Conservation (phyloP, 2,329 filamentous ascomycete species). For the Penicillium digitatum region DNA sequence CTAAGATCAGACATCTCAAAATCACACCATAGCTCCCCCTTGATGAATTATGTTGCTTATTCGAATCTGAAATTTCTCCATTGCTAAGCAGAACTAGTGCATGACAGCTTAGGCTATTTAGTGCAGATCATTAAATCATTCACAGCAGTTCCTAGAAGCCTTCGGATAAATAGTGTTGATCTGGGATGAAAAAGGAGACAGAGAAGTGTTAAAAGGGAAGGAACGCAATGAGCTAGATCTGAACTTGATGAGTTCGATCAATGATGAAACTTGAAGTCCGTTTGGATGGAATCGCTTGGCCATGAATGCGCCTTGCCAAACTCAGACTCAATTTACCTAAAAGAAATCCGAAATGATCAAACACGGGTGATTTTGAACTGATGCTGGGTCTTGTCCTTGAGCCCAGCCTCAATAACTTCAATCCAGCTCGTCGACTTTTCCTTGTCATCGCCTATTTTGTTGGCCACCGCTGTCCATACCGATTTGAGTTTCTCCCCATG, state of each 20-base stretch:
- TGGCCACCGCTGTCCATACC: not conserved
- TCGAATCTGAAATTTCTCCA: not conserved
- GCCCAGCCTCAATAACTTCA: not conserved
- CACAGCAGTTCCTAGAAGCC: too few species aligned
- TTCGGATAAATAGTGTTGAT: too few species aligned
- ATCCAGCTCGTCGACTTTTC: not conserved
- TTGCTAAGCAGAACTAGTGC: not conserved
- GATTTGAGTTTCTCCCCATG: not conserved
- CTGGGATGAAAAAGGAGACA: too few species aligned
- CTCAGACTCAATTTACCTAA: not conserved
- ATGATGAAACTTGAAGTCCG: not conserved
- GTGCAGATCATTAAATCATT: not conserved
- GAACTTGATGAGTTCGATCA: not conserved
- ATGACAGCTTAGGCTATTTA: not conserved
- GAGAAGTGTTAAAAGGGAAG: too few species aligned
- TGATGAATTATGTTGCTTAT: not conserved
- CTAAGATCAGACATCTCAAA: not conserved
- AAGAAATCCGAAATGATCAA: not conserved
- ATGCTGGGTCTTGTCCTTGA: not conserved
- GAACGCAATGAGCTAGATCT: not conserved
- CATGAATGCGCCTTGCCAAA: not conserved
- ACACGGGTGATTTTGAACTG: not conserved
- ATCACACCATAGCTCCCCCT: not conserved
- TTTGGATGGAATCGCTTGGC: not conserved
- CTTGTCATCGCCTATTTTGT: not conserved